Percentiles rank a stretch among this genome's conserved stretches.
Conservation (phyloP, 768 basidiomycete genomes). For the Naganishia onofrii region DNA sequence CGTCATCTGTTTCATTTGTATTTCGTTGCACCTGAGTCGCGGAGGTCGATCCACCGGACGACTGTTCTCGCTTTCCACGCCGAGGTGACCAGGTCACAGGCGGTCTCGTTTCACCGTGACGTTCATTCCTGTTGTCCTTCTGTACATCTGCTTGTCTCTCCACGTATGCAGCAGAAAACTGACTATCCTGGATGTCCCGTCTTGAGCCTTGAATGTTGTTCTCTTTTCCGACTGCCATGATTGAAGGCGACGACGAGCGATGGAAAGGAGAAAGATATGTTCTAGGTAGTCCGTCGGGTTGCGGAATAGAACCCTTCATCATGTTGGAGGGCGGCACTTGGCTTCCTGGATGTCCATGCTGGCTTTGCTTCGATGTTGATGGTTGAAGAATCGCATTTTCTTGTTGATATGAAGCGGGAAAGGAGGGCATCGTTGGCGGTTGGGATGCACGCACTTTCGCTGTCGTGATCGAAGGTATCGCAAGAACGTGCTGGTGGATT, state of each 20-base stretch:
- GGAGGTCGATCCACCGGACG: background rate
- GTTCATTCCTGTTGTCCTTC: background rate
- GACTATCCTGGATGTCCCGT: background rate
- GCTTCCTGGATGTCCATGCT: background rate
- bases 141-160: background rate
- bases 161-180: background rate
- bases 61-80: slow-evolving; percentile 3
- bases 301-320: background rate
- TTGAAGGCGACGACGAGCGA: slow-evolving; percentile 14
- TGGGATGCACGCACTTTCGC: background rate
- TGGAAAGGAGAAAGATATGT: slow-evolving; percentile 17
- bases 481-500: background rate
- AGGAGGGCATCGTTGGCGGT: slow-evolving; percentile 3
- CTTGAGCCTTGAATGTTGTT: background rate
- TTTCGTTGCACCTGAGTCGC: background rate
- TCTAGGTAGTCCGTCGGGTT: slow-evolving; percentile 3
- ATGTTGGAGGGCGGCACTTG: background rate
- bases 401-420: background rate
- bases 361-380: background rate
- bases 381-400: background rate
- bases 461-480: slow-evolving; percentile 3
- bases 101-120: background rate
- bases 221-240: slow-evolving; percentile 3
- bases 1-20: slow-evolving; percentile 45
- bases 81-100: slow-evolving; percentile 2